phyloP scores from a whole-genome alignment of 768 basidiomycete genomes.

The Phallus indusiatus region DNA sequence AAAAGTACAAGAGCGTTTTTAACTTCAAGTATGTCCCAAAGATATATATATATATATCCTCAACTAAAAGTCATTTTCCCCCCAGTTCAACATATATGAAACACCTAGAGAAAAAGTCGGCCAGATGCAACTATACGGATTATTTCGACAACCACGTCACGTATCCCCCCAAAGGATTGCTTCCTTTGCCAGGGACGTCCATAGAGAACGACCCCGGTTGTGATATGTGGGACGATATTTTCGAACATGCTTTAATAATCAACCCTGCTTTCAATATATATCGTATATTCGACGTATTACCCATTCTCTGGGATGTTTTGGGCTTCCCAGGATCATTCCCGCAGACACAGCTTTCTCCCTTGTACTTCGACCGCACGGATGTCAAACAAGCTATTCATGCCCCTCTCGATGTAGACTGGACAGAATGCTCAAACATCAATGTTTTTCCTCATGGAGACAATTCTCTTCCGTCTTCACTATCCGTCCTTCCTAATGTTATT shows the following conservation, averaged over 20 bases:
- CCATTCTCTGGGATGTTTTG: slow-evolving; percentile 69
- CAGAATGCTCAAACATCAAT: slow-evolving; percentile 47
- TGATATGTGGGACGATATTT: slow-evolving; percentile 59
- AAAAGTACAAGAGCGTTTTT: slow-evolving; percentile 63
- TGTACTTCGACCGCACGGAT: slow-evolving; percentile 63
- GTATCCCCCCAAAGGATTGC: slow-evolving; percentile 55
- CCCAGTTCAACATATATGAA: slow-evolving; percentile 54
- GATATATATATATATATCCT: background rate
- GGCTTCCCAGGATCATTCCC: slow-evolving; percentile 52
- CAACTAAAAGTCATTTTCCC: background rate
- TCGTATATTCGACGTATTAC: slow-evolving; percentile 67
- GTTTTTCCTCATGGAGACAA: slow-evolving; percentile 57
- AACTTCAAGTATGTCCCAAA: slow-evolving; percentile 49
- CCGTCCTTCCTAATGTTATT: slow-evolving; percentile 64
- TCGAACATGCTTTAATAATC: slow-evolving; percentile 46
- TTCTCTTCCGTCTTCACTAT: slow-evolving; percentile 53
- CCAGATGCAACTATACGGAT: slow-evolving; percentile 49
- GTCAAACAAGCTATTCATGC: slow-evolving; percentile 69
- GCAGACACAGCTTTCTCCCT: slow-evolving; percentile 42
- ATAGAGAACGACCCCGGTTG: slow-evolving; percentile 40
- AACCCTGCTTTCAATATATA: slow-evolving; percentile 77
- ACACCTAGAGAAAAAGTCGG: slow-evolving; percentile 43
- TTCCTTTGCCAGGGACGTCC: slow-evolving; percentile 60
- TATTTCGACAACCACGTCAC: slow-evolving; percentile 55
- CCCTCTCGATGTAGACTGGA: slow-evolving; percentile 49